Base-by-base conservation (phyloP, 1,284 basidiomycete species). In the Bondarzewia mesenterica region DNA sequence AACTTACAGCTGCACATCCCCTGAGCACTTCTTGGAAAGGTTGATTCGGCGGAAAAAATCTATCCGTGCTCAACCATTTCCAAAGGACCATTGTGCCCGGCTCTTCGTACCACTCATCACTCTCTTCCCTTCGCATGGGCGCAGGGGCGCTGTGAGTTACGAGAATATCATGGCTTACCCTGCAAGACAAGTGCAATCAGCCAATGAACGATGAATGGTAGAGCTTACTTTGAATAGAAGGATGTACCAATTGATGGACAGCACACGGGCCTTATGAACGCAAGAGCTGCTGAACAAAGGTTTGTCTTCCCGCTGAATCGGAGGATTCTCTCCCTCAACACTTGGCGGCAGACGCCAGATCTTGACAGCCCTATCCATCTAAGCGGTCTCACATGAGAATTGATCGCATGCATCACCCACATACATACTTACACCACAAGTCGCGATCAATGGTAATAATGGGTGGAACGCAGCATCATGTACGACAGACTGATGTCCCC, bases 361-460 rank as follows among this genome's bases (percentile, higher is more conserved):
- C 61, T 87, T 87, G 18, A 86, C 75, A 2, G 71, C 65, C 52
- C 82, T 75, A 54, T 89, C 85, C 55, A 85, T 69, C 85, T 89
- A 49, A 15, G 39, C 43, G 35, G 49, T 32, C 32, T 8, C 32
- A 21, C 12, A 25, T 51, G 42, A 57, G 45, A 53, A 36, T 48
- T 44, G 32, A 48, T n/a, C 29, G 29, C 29, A n/a, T 35, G 29
- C 25, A 23, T 39, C 15, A 44, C 20, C 36, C 32, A 46, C 21
- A 16, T 21, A 32, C 7, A 35, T 39, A 63, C 75, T 52, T 61
- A 87, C 85, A 7, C 85, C 85, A 57, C 83, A 82, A 7, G 85
- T 89, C 14, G 85, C 85, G 50, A 89, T 71, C 15, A 88, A 53
- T 15, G 82, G 80, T 47, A 73, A 63, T 5, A 63, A 61, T 0